Evolutionary conservation across 75 land plant genomes (phyloP), one percentile per base, ranked within the genome.

Genomic region (Picea sitchensis): DNA sequence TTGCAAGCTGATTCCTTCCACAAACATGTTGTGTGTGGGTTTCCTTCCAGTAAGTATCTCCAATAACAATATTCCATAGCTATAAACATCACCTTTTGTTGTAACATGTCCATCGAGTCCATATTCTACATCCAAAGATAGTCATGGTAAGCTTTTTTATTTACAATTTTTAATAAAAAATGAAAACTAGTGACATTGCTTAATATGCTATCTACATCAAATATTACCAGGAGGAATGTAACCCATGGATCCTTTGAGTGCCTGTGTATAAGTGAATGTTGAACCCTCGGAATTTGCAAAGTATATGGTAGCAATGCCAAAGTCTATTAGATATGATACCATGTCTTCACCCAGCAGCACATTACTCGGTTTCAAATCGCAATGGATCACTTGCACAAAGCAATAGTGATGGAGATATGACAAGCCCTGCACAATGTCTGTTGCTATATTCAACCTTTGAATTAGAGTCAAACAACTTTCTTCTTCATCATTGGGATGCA

Each of bases 351-450:
- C 82, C 0, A 81, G 68, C 15, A 81, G 73, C 11, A 76, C 60
- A 31, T 81, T 81, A 13, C 73, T 76, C 9, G 82, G 82, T 20
- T 81, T 81, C 15, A 81, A 5, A 65, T 76, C 78, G 57, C 82
- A 76, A 17, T 81, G 82, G 65, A 76, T 13, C 41, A 81, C 56
- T n/a, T 65, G 77, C 2, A 32, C n/a, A 6, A 30, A 32, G 54
- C 57, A 65, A 64, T 57, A 20, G 56, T 81, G 65, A 30, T 81
- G 78, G 6, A 81, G 78, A 56, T 81, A 81, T 9, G 61, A 61
- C 38, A 81, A 59, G 7, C 54, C 73, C 13, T 63, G 64, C 3
- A 74, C 82, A 17, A 81, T 57, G 18, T 76, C 82, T 18, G 67
- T 76, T 17, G 72, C 56, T 15, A 63, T 38, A 61, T 75, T 56